Conservation (phyloP, 768 basidiomycete species). For the Cyathus striatus region DNA sequence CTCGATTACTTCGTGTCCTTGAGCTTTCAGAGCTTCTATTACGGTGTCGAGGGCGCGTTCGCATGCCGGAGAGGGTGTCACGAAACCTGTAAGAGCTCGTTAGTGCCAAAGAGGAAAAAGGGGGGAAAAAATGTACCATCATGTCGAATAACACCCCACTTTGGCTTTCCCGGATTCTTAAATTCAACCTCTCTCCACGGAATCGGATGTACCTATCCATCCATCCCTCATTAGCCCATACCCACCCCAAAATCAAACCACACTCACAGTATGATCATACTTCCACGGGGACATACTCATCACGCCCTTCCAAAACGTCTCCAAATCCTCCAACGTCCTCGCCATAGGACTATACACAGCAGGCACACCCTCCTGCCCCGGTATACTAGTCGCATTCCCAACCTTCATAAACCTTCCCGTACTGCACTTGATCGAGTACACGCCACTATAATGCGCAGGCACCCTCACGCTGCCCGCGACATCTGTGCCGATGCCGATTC, state of each 20-base stretch:
- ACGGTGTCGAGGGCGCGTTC: constrained; percentile 46
- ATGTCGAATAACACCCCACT: constrained; percentile 60
- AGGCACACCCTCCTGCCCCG: constrained; percentile 57
- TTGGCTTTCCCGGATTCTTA: constrained; percentile 24
- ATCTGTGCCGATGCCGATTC: constrained; percentile 64
- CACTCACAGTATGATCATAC: constrained; percentile 46
- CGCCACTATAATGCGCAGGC: constrained; percentile 62
- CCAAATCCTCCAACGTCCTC: constrained; percentile 49
- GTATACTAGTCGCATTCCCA: constrained; percentile 39
- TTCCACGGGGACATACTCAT: constrained; percentile 60
- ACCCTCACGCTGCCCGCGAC: constrained; percentile 66
- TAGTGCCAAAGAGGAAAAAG: not conserved
- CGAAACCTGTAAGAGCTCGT: constrained; percentile 33
- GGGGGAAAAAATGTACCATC: constrained; percentile 36
- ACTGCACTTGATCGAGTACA: constrained; percentile 53
- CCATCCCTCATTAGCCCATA: too few relatives aligned
- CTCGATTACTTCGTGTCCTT: constrained; percentile 45
- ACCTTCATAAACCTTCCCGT: constrained; percentile 40
- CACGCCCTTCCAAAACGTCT: constrained; percentile 50
- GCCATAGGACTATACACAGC: constrained; percentile 58
- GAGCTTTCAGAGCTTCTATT: constrained; percentile 32
- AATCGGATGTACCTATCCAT: too few relatives aligned
- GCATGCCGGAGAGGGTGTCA: constrained; percentile 56
- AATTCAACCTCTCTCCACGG: constrained; percentile 32
- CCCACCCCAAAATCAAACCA: too few relatives aligned